Conservation (phyloP, 768 basidiomycete species). For the Lactifluus pinguis region DNA sequence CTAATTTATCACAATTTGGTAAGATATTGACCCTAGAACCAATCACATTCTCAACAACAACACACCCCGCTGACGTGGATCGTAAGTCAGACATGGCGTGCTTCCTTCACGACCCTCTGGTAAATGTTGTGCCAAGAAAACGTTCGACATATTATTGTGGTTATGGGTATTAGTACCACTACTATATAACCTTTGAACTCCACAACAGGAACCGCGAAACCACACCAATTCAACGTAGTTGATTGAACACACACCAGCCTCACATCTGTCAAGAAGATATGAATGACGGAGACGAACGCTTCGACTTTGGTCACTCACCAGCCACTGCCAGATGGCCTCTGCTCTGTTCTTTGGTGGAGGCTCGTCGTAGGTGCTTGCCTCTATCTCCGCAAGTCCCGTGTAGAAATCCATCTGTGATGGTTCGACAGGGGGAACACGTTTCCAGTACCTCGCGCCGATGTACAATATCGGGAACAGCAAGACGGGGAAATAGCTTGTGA, state of each 20-base stretch:
- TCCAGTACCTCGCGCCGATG: slow-evolving; percentile 45
- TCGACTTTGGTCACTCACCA: slow-evolving; percentile 43
- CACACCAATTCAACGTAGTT: not conserved
- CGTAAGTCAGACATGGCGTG: not conserved
- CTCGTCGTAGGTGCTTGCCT: slow-evolving; percentile 44
- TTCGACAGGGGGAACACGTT: slow-evolving; percentile 36
- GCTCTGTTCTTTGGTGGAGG: slow-evolving; percentile 56
- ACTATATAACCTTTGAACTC: not conserved
- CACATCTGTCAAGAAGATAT: slow-evolving; percentile 4
- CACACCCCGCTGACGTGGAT: too few relatives aligned
- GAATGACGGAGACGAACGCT: not conserved
- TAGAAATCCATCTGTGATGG: slow-evolving; percentile 80
- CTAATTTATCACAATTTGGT: slow-evolving; percentile 4
- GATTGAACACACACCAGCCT: not conserved
- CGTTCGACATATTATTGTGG: not conserved
- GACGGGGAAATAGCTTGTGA: slow-evolving; percentile 73
- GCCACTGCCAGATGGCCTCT: slow-evolving; percentile 71
- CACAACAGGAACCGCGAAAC: not conserved
- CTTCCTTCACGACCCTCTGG: not conserved
- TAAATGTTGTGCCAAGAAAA: not conserved
- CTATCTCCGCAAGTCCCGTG: slow-evolving; percentile 37
- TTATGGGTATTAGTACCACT: not conserved
- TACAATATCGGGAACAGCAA: slow-evolving; percentile 72
- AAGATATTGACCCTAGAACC: not conserved
- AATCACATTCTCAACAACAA: not conserved